A percentile compares a stretch with the other conserved stretches of the same genome.
Conservation (phyloP, 1,284 basidiomycete genomes). For the Boletus mariae region DNA sequence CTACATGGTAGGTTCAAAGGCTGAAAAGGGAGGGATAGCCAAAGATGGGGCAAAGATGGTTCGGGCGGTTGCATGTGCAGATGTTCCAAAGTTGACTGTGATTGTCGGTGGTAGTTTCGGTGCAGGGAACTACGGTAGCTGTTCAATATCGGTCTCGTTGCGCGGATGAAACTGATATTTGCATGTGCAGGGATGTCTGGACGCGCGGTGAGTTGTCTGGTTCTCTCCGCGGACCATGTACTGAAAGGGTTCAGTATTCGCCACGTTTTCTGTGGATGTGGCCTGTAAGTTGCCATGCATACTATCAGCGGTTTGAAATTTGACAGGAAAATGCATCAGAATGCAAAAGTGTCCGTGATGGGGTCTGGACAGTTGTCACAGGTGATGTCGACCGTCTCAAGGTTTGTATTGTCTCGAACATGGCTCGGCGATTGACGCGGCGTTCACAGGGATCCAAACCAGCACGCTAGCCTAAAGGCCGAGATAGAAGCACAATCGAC, state of each 20-base stretch:
- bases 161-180: conserved; percentile 14
- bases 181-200: conserved; percentile 73
- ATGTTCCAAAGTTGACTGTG: conserved; percentile 93
- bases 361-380: conserved; percentile 88
- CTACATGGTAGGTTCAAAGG: conserved; percentile 95
- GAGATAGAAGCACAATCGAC: conserved; percentile 87
- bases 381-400: conserved; percentile 89
- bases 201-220: conserved; percentile 59
- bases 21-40: conserved; percentile 91
- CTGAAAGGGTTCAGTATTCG: conserved; percentile 59
- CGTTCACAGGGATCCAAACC: conserved; percentile 61
- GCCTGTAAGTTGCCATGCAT: conserved; percentile 61
- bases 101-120: conserved; percentile 95
- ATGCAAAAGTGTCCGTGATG: conserved; percentile 96
- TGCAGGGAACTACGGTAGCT: conserved; percentile 86
- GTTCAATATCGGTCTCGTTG: background rate
- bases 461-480: conserved; percentile 68
- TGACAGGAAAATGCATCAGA: conserved; percentile 42
- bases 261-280: conserved; percentile 98
- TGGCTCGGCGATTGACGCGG: conserved; percentile 1
- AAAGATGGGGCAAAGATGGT: conserved; percentile 99
- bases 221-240: conserved; percentile 4
- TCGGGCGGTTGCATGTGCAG: conserved; percentile 89
- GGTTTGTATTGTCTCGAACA: conserved; percentile 41
- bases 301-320: conserved; percentile 7